Evolutionary conservation across 1,284 basidiomycete genomes (phyloP), one percentile per base, ranked within the genome.

Genomic region (Ustilago esculenta): DNA sequence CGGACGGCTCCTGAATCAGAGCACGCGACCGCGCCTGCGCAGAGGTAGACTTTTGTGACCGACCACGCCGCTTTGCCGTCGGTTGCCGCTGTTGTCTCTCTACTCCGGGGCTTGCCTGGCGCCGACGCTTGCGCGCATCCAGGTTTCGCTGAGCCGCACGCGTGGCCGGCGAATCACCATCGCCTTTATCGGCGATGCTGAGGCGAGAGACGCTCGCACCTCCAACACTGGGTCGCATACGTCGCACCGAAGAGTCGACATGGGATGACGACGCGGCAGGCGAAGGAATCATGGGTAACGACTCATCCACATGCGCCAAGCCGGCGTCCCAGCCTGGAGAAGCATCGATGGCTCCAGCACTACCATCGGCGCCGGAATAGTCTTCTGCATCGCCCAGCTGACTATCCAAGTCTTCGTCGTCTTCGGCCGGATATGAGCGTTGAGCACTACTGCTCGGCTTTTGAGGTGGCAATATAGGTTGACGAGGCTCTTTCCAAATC

Each of bases 121-220:
- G 42, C 15, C 51, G 58, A 12, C 50, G 61, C 25, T 65, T 57
- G 8, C 61, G 52, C 8, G 57, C 33, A n/a, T 57, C 49, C 15
- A 46, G 41, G 20, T 49, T 64, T 21, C 67, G 52, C 14, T 61
- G 46, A 12, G 61, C 67, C 23, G 67, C 67, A 8, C 50, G 43
- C 8, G 61, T 56, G 5, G 67, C 60, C 23, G 67, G 67, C 9
- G 67, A 71, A 15, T 71, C 61, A 2, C n/a, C 46, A 14, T 50
- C 36, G 5, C 50, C 17, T 17, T 34, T 46, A 33, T 29, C 52
- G 9, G 46, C 54, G 5, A 54, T 59, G 44, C 55, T 65, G 45
- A 58, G 55, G 4, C 41, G 50, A 15, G 55, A 58, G 2, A 44
- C 54, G 33, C 59, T 63, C 2, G 58, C 29, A 14, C 44, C 65